Conservation (phyloP, 352 stramenopile genomes). For the Phytopythium litorale region DNA sequence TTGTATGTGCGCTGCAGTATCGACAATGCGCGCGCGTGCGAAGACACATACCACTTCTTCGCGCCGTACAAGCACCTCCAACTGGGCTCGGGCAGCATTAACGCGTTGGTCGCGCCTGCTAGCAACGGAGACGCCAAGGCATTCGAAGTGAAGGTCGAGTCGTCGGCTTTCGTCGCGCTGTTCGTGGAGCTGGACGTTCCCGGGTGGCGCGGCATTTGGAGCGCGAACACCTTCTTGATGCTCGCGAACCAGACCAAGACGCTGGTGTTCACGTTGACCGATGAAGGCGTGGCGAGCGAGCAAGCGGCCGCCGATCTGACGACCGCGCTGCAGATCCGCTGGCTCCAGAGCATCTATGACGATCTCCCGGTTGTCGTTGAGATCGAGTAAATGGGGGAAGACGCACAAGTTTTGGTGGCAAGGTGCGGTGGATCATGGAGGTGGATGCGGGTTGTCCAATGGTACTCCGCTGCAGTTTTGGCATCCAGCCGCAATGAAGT, state of each 20-base stretch:
- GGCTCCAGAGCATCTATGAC: slow-evolving; percentile 71
- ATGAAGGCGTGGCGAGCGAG: slow-evolving; percentile 7
- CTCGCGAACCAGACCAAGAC: slow-evolving; percentile 47
- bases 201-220: slow-evolving; percentile 57
- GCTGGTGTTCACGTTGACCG: slow-evolving; percentile 40
- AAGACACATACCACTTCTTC: slow-evolving; percentile 65
- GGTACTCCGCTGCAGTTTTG: not conserved
- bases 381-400: not conserved
- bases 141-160: slow-evolving; percentile 46
- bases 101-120: slow-evolving; percentile 4
- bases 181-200: slow-evolving; percentile 68
- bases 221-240: slow-evolving; percentile 71
- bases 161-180: slow-evolving; percentile 54
- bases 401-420: not conserved
- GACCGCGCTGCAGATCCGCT: slow-evolving; percentile 40
- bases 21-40: slow-evolving; percentile 18
- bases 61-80: slow-evolving; percentile 61
- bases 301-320: slow-evolving; percentile 31
- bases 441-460: not conserved
- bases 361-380: slow-evolving; percentile 4
- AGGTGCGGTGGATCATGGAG: not conserved
- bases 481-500: not conserved
- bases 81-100: slow-evolving; percentile 30
- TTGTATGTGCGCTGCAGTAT: slow-evolving; percentile 33
- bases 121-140: not conserved